Evolutionary conservation across 1,284 basidiomycete species (phyloP), one percentile per base, ranked within the genome.

Genomic region (Wallemia ichthyophaga): DNA sequence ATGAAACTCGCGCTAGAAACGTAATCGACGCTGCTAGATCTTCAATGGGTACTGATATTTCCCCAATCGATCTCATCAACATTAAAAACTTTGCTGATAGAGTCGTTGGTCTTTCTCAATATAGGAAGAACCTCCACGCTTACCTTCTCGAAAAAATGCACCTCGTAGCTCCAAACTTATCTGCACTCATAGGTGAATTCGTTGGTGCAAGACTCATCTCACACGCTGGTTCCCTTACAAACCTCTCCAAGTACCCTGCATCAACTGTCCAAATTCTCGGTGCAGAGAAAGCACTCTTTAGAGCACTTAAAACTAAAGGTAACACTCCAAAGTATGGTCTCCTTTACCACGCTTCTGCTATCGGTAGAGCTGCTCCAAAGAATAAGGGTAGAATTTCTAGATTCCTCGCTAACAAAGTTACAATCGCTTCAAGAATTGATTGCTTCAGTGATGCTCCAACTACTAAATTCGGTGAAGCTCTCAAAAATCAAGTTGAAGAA

Each of bases 101-200:
- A 57, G 92, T 96, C 37, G 79, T 94, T 59, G 85, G 86, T 63
- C 78, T 98, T 61, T 81, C 87, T 26, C 85, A 91, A 65, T 98
- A 98, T 76, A 81, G 92, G 67, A 87, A 89, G 73, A 85, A 82
- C 59, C 76, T 99, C 63, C 78, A 88, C 63, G 76, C 79, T 56
- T 98, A 98, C 70, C 75, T 98, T 27, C 73, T 85, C 58, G 91
- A 96, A 73, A 96, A 96, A 74, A 99, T 98, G 92, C 89, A 92
- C 72, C 78, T 83, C 58, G 91, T 98, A 61, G 92, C 92, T 5
- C 92, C 92, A 2, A 95, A 88, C 71, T 72, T 96, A 64, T 89
- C 91, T 0, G 89, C 89, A 11, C 75, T 98, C 61, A 79, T 96
- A 27, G 92, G 92, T 56, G 92, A 98, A 72, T 80, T 91, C 60